These are phyloP conservation scores for Starmerella kuoi DNA, from an alignment of 805 yeast genomes.

Conservation along the genomic window DNA sequence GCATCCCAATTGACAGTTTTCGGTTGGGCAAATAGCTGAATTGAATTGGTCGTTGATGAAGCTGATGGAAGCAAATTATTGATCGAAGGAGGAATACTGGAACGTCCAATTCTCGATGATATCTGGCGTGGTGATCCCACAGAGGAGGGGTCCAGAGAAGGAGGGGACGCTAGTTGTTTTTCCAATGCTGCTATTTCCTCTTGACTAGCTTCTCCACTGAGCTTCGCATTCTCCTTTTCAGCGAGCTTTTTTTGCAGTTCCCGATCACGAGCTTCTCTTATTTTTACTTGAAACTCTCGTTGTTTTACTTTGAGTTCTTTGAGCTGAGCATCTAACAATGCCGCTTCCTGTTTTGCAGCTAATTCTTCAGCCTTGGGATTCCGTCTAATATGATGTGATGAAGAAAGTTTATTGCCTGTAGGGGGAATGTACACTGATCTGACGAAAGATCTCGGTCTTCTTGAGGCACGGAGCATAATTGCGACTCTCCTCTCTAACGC, in stretches of 20 bases:
- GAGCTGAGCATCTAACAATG: slow-evolving; percentile 16
- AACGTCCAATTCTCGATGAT: too few relatives aligned
- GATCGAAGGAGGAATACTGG: too few relatives aligned
- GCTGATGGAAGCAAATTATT: too few relatives aligned
- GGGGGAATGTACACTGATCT: neutral
- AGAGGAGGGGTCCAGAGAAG: too few relatives aligned
- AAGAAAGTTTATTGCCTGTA: neutral
- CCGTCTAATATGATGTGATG: neutral
- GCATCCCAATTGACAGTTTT: slow-evolving; percentile 3
- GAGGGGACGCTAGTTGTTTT: slow-evolving; percentile 9
- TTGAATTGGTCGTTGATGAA: neutral
- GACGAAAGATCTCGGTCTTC: too few relatives aligned
- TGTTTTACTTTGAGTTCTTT: slow-evolving; percentile 15
- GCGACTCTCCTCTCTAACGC: too few relatives aligned
- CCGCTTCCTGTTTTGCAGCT: slow-evolving; percentile 10
- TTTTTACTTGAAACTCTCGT: slow-evolving; percentile 7
- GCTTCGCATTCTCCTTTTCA: slow-evolving; percentile 5
- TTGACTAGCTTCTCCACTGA: slow-evolving; percentile 6
- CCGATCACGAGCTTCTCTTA: slow-evolving; percentile 18
- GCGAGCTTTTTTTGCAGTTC: slow-evolving; percentile 13
- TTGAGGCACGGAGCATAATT: too few relatives aligned
- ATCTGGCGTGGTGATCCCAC: too few relatives aligned
- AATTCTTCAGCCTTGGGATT: neutral
- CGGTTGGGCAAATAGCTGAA: neutral
- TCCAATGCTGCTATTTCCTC: slow-evolving; percentile 18